Conservation (phyloP, 1,284 basidiomycete species). For the Boletus hoseneyae region DNA sequence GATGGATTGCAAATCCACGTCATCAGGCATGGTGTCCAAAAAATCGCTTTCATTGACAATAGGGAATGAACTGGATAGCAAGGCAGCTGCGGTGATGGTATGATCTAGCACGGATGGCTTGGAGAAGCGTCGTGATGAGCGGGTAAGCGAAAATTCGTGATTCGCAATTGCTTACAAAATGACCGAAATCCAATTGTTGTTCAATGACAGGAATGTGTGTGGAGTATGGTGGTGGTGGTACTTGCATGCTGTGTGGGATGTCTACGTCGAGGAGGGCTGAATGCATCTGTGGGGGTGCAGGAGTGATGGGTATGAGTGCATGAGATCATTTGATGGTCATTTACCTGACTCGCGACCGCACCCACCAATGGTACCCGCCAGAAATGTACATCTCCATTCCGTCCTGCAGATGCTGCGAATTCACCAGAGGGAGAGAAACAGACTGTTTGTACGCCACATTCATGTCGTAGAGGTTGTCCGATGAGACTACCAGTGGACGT, state of each 20-base stretch:
- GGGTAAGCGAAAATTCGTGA: too few species aligned
- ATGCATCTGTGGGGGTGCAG: not conserved
- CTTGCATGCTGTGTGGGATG: not conserved
- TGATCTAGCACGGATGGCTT: not conserved
- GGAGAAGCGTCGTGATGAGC: not conserved
- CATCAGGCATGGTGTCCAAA: not conserved
- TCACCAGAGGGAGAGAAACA: constrained; percentile 9
- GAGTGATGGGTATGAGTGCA: not conserved
- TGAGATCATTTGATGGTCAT: too few species aligned
- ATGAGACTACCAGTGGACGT: not conserved
- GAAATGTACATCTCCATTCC: not conserved
- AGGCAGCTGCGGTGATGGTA: too few species aligned
- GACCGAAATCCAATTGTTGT: not conserved
- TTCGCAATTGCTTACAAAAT: not conserved
- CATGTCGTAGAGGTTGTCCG: constrained; percentile 2
- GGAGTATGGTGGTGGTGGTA: not conserved
- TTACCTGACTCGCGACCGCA: not conserved
- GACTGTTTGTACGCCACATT: not conserved
- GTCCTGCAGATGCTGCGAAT: constrained; percentile 2
- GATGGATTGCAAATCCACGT: not conserved
- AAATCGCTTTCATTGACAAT: not conserved
- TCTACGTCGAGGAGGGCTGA: not conserved
- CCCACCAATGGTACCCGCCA: constrained; percentile 1
- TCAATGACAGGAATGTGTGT: too few species aligned
- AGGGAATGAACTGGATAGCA: not conserved